Evolutionary conservation across 345 rosid genomes (phyloP), one percentile per base, ranked within the genome.

Genomic region (Murraya paniculata): DNA sequence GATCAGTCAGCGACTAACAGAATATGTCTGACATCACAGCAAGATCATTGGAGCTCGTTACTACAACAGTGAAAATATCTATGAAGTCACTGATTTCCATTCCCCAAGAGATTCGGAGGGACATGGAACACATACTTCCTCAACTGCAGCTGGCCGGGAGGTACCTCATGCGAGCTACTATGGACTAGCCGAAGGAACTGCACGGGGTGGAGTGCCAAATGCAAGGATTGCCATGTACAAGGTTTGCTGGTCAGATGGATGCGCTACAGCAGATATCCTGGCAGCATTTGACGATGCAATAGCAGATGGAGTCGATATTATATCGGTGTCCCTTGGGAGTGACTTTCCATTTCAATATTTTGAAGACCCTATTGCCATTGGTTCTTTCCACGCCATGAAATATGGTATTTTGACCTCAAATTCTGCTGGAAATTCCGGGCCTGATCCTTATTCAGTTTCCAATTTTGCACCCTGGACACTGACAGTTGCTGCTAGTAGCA

Each of bases 201-300:
- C 87, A 0, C 65, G 80, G 64, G 85, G 85, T 14, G 83, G 80
- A 57, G 74, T 76, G 59, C 77, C 80, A 0, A 57, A 45, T 30
- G 80, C 77, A 57, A 56, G 78, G 66, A 77, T 82, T 60, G 80
- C 83, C 3, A 81, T 73, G 41, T 82, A 82, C 64, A 85, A 85
- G 79, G 78, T 72, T 30, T 85, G 85, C 41, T 85, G 83, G 85
- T 48, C 72, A 10, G 18, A 5, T 21, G 88, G 84, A 9, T 85
- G 84, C 45, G 71, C 53, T 18, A 1, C 59, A 71, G 80, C 88
- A 31, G 77, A 85, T 68, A 72, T 80, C 78, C 45, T 82, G 5
- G 82, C 83, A 28, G 85, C 85, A 55, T 82, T 77, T 64, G 85
- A 82, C 57, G 84, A 80, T 78, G 84, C 88, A 21, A 84, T 84